phyloP scores from a whole-genome alignment of 345 rosid species.

The Fremontodendron californicum region DNA sequence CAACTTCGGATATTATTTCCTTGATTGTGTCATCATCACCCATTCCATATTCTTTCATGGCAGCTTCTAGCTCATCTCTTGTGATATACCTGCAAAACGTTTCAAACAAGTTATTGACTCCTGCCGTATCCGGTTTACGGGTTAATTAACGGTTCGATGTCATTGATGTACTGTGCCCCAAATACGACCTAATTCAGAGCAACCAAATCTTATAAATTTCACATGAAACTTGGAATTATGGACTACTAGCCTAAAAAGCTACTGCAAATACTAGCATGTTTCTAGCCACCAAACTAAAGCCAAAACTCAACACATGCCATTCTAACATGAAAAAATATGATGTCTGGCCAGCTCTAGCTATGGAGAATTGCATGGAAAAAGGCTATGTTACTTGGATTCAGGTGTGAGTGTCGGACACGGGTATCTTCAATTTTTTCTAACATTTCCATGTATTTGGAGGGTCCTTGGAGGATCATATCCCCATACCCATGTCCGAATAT shows the following conservation, averaged over 20 bases:
- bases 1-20: conserved; percentile 86
- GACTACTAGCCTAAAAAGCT: not conserved
- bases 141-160: not conserved
- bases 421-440: not conserved
- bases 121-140: too few relatives aligned
- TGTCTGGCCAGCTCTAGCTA: not conserved
- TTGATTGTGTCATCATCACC: conserved; percentile 68
- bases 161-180: not conserved
- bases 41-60: conserved; percentile 84
- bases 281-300: not conserved
- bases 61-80: conserved; percentile 69
- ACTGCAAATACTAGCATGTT: not conserved
- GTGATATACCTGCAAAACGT: conserved; percentile 58
- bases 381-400: not conserved
- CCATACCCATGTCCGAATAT: not conserved
- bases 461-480: too few relatives aligned
- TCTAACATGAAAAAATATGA: not conserved
- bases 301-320: not conserved
- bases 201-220: not conserved
- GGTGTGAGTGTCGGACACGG: not conserved
- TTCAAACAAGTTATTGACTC: not conserved
- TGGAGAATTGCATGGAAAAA: not conserved
- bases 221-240: not conserved
- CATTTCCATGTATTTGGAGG: too few relatives aligned
- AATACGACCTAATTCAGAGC: not conserved